These are phyloP conservation scores for Chaetomiaceae sp. DNA, from an alignment of 2,329 filamentous ascomycete genomes.

Conservation along the genomic window DNA sequence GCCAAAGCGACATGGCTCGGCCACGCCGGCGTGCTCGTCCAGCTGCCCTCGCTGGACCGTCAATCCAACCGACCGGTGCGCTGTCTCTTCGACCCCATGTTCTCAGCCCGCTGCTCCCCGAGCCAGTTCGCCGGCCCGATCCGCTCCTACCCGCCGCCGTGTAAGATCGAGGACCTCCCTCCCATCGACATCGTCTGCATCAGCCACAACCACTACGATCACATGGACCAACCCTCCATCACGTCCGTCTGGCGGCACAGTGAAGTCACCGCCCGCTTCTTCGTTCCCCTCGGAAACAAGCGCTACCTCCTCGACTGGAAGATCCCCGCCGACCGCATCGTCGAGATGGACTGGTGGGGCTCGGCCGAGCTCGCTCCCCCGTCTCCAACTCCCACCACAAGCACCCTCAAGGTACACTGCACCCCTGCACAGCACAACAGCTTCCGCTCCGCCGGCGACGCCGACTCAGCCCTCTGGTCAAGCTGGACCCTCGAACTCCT, in stretches of 20 bases:
- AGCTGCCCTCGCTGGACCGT: constrained; percentile 49
- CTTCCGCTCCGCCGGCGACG: constrained; percentile 54
- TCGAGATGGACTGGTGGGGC: constrained; percentile 75
- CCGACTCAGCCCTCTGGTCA: constrained; percentile 61
- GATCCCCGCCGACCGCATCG: constrained; percentile 51
- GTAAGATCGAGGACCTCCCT: constrained; percentile 44
- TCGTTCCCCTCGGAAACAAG: constrained; percentile 63
- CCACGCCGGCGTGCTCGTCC: constrained; percentile 68
- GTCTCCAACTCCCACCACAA: constrained; percentile 10
- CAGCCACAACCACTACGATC: constrained; percentile 55
- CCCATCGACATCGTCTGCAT: constrained; percentile 49
- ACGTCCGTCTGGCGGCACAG: constrained; percentile 36
- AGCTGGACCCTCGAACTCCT: constrained; percentile 55
- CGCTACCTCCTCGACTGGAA: constrained; percentile 59
- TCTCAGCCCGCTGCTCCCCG: constrained; percentile 45
- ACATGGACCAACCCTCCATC: constrained; percentile 46
- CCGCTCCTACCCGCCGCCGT: constrained; percentile 48
- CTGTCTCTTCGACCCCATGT: constrained; percentile 48
- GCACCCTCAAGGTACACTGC: constrained; percentile 53
- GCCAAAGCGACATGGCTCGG: constrained; percentile 64
- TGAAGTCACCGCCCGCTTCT: constrained; percentile 49
- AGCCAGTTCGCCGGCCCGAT: constrained; percentile 45
- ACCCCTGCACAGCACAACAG: constrained; percentile 67
- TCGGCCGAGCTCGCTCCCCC: constrained; percentile 46
- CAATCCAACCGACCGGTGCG: constrained; percentile 36